Evolutionary conservation across 345 rosid genomes (phyloP), one percentile per base, ranked within the genome.

Genomic region (Bretschneidera sinensis): DNA sequence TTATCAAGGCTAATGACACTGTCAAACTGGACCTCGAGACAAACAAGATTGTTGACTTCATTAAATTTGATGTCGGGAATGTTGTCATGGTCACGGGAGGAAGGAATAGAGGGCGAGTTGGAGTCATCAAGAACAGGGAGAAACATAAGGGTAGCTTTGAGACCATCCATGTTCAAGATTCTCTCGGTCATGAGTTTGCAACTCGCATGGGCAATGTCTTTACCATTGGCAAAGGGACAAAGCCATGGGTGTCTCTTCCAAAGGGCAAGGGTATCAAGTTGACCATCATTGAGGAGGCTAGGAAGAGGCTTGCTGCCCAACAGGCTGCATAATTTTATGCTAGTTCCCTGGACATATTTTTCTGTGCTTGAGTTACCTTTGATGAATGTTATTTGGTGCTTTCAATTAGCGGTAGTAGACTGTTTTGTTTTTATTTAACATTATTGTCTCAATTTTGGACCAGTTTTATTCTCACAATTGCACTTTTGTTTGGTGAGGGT

Each of bases 51-150:
- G 77, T 76, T 7, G 86, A 83, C 17, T 83, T 81, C 45, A 83
- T 83, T 28, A 79, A 83, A 73, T 83, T 81, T 57, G 89, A 83
- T 45, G 82, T 79, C 6, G 88, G 88, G 1, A 83, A 78, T 54
- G 79, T 83, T 52, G 86, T 83, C 51, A 83, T 83, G 88, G 86
- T 83, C 13, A 83, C 85, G 1, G 88, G 88, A 58, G 84, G 88
- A 52, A 76, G 85, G 70, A 83, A 83, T 64, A 78, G 83, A 60
- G 88, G 88, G n/a, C n/a, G n/a, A n/a, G n/a, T n/a, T n/a, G n/a
- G n/a, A n/a, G n/a, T n/a, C n/a, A n/a, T n/a, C n/a, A n/a, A n/a
- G n/a, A n/a, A n/a, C n/a, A n/a, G n/a, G n/a, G n/a, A n/a, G n/a
- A n/a, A n/a, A n/a, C n/a, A n/a, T n/a, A n/a, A n/a, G n/a, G n/a